A percentile compares a stretch with the other conserved stretches of the same genome.
phyloP scores from a whole-genome alignment of 1,139 yeast genomes.

The Geotrichum macrosporum region DNA sequence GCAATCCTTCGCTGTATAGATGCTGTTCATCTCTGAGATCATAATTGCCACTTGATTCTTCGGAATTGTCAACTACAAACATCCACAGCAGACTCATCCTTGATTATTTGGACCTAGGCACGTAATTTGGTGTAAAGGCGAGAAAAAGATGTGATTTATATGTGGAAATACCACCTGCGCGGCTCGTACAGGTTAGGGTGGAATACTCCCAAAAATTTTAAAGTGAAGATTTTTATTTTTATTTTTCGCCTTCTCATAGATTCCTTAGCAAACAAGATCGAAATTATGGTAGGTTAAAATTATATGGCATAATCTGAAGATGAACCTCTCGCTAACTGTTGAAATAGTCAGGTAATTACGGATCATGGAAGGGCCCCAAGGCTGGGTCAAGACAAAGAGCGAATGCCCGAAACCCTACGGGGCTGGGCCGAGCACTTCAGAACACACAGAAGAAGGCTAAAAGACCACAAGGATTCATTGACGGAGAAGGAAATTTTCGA shows the following conservation, averaged over 20 bases:
- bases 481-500: conserved; percentile 52
- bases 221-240: not conserved
- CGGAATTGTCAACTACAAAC: conserved; percentile 6
- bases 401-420: conserved; percentile 77
- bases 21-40: not conserved
- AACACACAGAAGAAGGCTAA: conserved; percentile 69
- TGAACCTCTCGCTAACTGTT: not conserved
- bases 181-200: conserved; percentile 8
- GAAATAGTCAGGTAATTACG: conserved; percentile 19
- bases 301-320: too few relatives aligned
- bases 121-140: too few relatives aligned
- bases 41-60: not conserved
- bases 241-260: not conserved
- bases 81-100: conserved; percentile 12
- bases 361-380: conserved; percentile 85
- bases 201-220: conserved; percentile 1
- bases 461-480: conserved; percentile 66
- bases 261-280: not conserved
- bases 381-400: conserved; percentile 54
- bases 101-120: too few relatives aligned
- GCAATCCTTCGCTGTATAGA: not conserved
- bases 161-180: not conserved
- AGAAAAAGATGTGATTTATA: not conserved
- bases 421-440: conserved; percentile 79
- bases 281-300: conserved; percentile 11